A percentile compares a stretch with the other conserved stretches of the same genome.
Evolutionary conservation across 805 yeast species (phyloP).

Genomic region (Hemisphaericaspora nanyangensis): DNA sequence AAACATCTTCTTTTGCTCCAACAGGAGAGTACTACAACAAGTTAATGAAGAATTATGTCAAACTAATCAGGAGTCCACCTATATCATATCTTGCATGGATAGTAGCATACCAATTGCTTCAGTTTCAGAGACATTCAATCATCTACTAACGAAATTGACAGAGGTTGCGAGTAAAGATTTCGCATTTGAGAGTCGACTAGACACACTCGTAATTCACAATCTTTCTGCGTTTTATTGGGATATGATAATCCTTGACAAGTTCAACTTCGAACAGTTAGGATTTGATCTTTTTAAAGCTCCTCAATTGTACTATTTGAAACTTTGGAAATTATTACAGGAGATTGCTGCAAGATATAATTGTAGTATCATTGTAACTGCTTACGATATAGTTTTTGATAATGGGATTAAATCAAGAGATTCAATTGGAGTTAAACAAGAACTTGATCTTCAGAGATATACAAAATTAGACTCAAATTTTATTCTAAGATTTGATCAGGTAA

Average conservation of each 20-base stretch:
- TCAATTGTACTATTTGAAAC: conserved; percentile 11
- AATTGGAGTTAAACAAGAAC: neutral
- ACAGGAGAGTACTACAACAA: neutral
- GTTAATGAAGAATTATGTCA: neutral
- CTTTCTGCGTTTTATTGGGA: conserved; percentile 36
- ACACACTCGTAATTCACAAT: conserved; percentile 11
- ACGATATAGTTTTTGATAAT: conserved; percentile 23
- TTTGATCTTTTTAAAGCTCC: conserved; percentile 3
- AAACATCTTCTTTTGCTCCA: neutral
- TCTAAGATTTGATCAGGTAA: conserved; percentile 7
- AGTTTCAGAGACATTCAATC: neutral
- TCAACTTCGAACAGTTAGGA: conserved; percentile 8
- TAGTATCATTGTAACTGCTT: conserved; percentile 24
- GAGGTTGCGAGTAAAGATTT: neutral
- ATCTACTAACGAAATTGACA: neutral
- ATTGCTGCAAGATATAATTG: conserved; percentile 20
- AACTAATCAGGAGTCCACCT: neutral
- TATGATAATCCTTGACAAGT: conserved; percentile 11
- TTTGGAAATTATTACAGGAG: conserved; percentile 10
- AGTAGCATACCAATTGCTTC: neutral
- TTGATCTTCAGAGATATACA: conserved; percentile 1
- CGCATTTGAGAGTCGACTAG: neutral
- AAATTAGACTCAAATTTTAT: conserved; percentile 11
- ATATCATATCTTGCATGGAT: conserved; percentile 1
- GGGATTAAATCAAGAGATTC: conserved; percentile 19